A percentile compares a stretch with the other conserved stretches of the same genome.
phyloP scores from a whole-genome alignment of 306 rosid species.

The Arachis stenosperma region DNA sequence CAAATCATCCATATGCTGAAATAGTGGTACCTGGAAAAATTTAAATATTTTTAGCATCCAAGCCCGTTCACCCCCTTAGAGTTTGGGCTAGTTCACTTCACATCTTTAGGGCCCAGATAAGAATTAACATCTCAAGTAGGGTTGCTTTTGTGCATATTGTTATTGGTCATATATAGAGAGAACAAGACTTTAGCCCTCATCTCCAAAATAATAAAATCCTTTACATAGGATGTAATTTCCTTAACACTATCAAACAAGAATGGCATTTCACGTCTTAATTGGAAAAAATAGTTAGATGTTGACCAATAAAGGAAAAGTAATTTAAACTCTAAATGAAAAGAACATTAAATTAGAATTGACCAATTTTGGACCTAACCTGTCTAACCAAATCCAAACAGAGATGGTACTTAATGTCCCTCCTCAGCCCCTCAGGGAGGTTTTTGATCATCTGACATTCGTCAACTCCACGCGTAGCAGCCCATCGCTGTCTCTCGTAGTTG shows the following conservation, averaged over 20 bases:
- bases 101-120: not conserved
- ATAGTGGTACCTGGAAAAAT: conserved; percentile 71
- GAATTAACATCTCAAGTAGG: not conserved
- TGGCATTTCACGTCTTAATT: not conserved
- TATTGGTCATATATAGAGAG: too few species aligned
- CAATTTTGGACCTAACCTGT: conserved; percentile 50
- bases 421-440: conserved; percentile 85
- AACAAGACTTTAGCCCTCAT: too few species aligned
- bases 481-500: conserved; percentile 79
- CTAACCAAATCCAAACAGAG: conserved; percentile 87
- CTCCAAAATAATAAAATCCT: too few species aligned
- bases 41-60: not conserved
- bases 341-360: not conserved
- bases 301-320: too few species aligned
- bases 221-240: too few species aligned
- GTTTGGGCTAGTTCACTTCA: not conserved
- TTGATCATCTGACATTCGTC: conserved; percentile 81
- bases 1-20: conserved; percentile 93
- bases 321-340: not conserved
- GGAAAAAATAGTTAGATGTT: too few species aligned
- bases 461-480: conserved; percentile 94
- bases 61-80: not conserved
- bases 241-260: not conserved
- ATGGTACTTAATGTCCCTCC: conserved; percentile 93
- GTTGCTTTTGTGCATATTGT: not conserved